A percentile compares a stretch with the other conserved stretches of the same genome.
Evolutionary conservation across 257 asterid species (phyloP).

Genomic region (Coffea canephora): DNA sequence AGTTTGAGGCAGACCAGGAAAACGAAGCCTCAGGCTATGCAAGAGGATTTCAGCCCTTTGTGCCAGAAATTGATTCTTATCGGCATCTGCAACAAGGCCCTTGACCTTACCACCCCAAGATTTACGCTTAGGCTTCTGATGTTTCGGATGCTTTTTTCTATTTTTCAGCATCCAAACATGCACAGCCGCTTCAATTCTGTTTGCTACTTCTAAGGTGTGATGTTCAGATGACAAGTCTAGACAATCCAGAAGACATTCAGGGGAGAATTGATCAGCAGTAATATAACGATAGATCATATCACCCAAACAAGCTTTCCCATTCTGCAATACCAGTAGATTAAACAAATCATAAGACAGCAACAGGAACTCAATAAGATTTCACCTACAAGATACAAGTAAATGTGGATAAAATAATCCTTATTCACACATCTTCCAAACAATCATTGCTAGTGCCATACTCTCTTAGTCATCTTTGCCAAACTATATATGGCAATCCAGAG

Average conservation of each 20-base stretch:
- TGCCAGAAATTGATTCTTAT: slow-evolving; percentile 57
- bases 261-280: slow-evolving; percentile 84
- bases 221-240: slow-evolving; percentile 91
- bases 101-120: slow-evolving; percentile 89
- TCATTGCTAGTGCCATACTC: too few species aligned
- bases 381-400: background rate
- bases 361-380: background rate
- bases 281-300: slow-evolving; percentile 79
- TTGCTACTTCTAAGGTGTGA: slow-evolving; percentile 76
- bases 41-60: slow-evolving; percentile 79
- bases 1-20: slow-evolving; percentile 97
- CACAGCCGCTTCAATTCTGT: slow-evolving; percentile 86
- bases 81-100: slow-evolving; percentile 71
- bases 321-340: slow-evolving; percentile 47
- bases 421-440: too few species aligned
- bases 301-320: slow-evolving; percentile 81
- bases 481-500: too few species aligned
- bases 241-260: slow-evolving; percentile 84
- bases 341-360: background rate
- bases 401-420: background rate
- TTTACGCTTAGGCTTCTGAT: slow-evolving; percentile 51
- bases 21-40: slow-evolving; percentile 68
- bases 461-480: too few species aligned
- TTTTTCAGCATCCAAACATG: slow-evolving; percentile 84
- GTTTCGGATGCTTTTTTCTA: slow-evolving; percentile 52